phyloP scores from a whole-genome alignment of 2,329 filamentous ascomycete species.

The Trichoderma sp. region DNA sequence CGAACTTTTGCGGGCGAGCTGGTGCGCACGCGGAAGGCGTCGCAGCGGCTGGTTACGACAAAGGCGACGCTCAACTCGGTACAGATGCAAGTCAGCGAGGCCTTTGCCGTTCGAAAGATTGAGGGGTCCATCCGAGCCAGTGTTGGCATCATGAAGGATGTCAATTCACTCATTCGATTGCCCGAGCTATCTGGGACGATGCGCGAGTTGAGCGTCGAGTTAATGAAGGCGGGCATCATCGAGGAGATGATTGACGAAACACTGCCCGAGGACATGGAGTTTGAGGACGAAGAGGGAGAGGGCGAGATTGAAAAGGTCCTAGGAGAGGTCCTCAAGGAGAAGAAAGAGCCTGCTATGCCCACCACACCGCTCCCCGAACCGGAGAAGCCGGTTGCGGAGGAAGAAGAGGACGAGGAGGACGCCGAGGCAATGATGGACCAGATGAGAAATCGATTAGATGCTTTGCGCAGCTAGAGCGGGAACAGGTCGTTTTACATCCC shows the following conservation, averaged over 20 bases:
- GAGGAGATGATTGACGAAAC: constrained; percentile 95
- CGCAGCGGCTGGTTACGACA: constrained; percentile 74
- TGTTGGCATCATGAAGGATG: constrained; percentile 95
- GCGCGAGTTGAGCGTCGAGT: constrained; percentile 81
- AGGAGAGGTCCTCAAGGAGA: constrained; percentile 85
- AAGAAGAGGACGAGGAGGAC: constrained; percentile 67
- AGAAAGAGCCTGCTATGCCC: constrained; percentile 63
- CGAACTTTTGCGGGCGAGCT: constrained; percentile 89
- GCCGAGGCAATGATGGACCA: constrained; percentile 89
- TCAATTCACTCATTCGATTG: constrained; percentile 81
- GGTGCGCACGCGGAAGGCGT: constrained; percentile 77
- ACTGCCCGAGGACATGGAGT: constrained; percentile 74
- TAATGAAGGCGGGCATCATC: constrained; percentile 94
- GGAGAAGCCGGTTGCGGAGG: constrained; percentile 55
- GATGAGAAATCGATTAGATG: constrained; percentile 91
- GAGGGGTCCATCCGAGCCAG: constrained; percentile 86
- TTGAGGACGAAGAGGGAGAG: constrained; percentile 77
- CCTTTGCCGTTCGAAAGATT: constrained; percentile 93
- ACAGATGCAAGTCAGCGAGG: constrained; percentile 96
- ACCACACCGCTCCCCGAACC: constrained; percentile 60
- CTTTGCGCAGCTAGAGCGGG: constrained; percentile 73
- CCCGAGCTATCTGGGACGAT: constrained; percentile 89
- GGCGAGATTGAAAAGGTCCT: constrained; percentile 90
- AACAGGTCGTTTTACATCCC: constrained; percentile 3
- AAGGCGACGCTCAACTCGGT: constrained; percentile 93